Evolutionary conservation across 768 basidiomycete genomes (phyloP).

Genomic region (Cubamyces sp.): DNA sequence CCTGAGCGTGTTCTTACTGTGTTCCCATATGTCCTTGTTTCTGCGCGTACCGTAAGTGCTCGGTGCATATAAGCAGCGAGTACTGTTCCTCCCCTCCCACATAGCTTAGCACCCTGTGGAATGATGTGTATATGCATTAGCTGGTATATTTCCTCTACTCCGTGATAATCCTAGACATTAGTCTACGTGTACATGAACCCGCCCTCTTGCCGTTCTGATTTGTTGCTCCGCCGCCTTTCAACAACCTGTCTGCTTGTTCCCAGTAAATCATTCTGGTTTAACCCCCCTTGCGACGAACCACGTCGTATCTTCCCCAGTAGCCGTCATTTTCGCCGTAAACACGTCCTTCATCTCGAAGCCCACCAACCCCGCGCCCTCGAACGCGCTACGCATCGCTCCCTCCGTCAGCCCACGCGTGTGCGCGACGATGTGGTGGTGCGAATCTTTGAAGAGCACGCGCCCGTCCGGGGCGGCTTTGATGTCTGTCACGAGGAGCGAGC

Average conservation of each 20-base stretch:
- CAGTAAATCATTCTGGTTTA: not conserved
- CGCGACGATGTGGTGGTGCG: constrained; percentile 50
- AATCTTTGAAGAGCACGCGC: constrained; percentile 43
- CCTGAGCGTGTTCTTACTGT: too few relatives aligned
- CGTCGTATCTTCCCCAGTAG: constrained; percentile 38
- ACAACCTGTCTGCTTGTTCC: not conserved
- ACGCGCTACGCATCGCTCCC: constrained; percentile 50
- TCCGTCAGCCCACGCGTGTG: constrained; percentile 59
- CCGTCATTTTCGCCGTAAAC: constrained; percentile 35
- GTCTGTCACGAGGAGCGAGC: constrained; percentile 63
- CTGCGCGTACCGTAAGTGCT: too few relatives aligned
- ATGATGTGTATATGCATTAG: too few relatives aligned
- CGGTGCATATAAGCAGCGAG: too few relatives aligned
- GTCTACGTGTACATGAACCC: too few relatives aligned
- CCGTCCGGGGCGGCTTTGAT: constrained; percentile 38
- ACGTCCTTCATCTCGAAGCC: constrained; percentile 44
- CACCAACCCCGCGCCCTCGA: constrained; percentile 55
- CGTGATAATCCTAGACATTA: too few relatives aligned
- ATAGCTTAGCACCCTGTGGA: too few relatives aligned
- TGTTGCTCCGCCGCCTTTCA: not conserved
- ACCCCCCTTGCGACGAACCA: constrained; percentile 55
- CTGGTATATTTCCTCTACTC: too few relatives aligned
- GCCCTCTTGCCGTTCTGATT: too few relatives aligned
- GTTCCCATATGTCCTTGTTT: too few relatives aligned
- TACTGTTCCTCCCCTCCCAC: too few relatives aligned